Percentiles rank a stretch among this genome's conserved stretches.
Conservation (phyloP, 768 basidiomycete genomes). For the Leccinum subgranulosum region DNA sequence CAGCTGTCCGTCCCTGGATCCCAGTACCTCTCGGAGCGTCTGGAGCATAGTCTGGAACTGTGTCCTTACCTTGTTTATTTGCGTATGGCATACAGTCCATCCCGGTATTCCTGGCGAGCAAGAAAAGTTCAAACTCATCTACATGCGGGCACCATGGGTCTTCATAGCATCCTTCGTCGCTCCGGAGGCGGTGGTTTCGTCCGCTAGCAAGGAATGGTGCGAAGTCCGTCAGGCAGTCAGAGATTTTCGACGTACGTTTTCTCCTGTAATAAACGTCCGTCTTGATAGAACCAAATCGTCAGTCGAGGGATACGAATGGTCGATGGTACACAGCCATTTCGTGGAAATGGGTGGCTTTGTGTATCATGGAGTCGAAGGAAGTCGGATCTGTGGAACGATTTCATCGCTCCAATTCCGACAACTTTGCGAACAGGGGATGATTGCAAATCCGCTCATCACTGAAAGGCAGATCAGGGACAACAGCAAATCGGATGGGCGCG, state of each 20-base stretch:
- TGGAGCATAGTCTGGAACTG: background rate
- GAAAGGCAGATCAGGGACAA: background rate
- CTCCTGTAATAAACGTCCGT: background rate
- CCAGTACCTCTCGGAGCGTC: background rate
- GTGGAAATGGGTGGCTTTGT: background rate
- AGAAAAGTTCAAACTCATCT: background rate
- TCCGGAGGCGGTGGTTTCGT: background rate
- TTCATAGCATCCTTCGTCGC: background rate
- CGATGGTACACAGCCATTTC: background rate
- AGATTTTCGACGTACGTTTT: background rate
- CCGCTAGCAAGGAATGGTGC: background rate
- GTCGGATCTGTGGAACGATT: background rate
- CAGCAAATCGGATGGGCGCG: background rate
- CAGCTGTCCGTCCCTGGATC: background rate
- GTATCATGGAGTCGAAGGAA: background rate
- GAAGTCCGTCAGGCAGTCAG: background rate
- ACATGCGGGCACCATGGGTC: background rate
- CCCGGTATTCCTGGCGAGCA: background rate
- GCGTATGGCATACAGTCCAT: constrained; percentile 2
- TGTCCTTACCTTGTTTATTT: background rate
- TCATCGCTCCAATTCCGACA: background rate
- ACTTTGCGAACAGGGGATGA: background rate
- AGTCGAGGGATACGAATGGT: background rate
- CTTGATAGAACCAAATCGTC: background rate
- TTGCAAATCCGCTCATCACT: background rate